Evolutionary conservation across 2,329 filamentous ascomycete genomes (phyloP), one percentile per base, ranked within the genome.

Genomic region (Hypomyces rosellus): DNA sequence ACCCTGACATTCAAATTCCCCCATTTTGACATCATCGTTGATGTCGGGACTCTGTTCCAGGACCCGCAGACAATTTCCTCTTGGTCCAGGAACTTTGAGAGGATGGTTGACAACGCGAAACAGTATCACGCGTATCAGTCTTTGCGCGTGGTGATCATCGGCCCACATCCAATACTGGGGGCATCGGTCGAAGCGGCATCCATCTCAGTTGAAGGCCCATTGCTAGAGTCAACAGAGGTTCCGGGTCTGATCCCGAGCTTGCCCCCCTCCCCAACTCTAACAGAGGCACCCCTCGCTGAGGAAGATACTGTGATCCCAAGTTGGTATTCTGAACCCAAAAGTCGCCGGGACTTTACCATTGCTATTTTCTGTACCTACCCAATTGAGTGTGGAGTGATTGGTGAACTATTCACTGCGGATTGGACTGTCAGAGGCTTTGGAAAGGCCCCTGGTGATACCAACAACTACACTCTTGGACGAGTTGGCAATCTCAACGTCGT

Each of bases 371-470:
- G 59, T 25, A 55, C 57, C 4, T 52, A 59, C 2, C 14, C 50
- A 7, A 40, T 55, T n/a, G 59, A 62, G 13, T 52, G 54, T 1
- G 54, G 57, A 18, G 54, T 56, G 7, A 54, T 59, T 11, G 25
- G 48, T 4, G 54, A 54, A 15, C 37, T 57, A 2, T 59, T 62
- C 12, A 59, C 59, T 18, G 22, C 43, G 1, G 38, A 49, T 40
- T 61, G 58, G 50, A 54, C 55, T 9, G 46, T n/a, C 2, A 38
- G 55, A 7, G 37, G 5, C 5, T 64, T 59, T 36, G 58, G 54
- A 9, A 64, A 63, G 43, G 56, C 54, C 3, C 16, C 38, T 0
- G 60, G 61, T 1, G 67, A 70, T 34, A 30, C 47, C 1, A 68
- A 67, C 34, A 34, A 49, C 13, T 69, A 69, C 46, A 54, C 57